phyloP scores from a whole-genome alignment of 345 rosid genomes.

The Aethionema arabicum region DNA sequence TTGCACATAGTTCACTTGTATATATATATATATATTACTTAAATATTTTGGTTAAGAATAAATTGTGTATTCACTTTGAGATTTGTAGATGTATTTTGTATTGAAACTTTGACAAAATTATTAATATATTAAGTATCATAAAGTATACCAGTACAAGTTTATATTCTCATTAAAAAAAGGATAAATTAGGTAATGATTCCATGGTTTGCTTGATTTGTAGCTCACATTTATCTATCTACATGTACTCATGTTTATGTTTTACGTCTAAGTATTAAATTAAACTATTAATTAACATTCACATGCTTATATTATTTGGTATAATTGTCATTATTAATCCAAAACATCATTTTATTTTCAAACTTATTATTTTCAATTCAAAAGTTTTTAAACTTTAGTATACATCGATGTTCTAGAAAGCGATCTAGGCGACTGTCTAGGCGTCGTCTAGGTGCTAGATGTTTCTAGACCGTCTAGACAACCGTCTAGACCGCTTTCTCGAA shows the following conservation, averaged over 20 bases:
- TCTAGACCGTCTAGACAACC: too few species aligned
- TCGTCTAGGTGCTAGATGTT: too few species aligned
- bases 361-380: not conserved
- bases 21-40: too few species aligned
- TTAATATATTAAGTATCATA: not conserved
- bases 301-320: slow-evolving; percentile 6
- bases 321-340: slow-evolving; percentile 8
- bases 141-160: not conserved
- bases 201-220: slow-evolving; percentile 22
- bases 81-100: too few species aligned
- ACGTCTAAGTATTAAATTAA: slow-evolving; percentile 25
- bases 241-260: slow-evolving; percentile 32
- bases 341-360: slow-evolving; percentile 2
- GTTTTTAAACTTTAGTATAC: not conserved
- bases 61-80: too few species aligned
- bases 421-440: too few species aligned
- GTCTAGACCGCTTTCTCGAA: too few species aligned
- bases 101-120: too few species aligned
- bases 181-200: slow-evolving; percentile 15
- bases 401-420: too few species aligned
- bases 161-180: not conserved
- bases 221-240: slow-evolving; percentile 30
- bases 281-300: slow-evolving; percentile 15
- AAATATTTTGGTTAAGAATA: too few species aligned
- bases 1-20: too few species aligned